Base-by-base conservation (phyloP, 2,329 filamentous ascomycete genomes). In the Mycocentrospora acerina region DNA sequence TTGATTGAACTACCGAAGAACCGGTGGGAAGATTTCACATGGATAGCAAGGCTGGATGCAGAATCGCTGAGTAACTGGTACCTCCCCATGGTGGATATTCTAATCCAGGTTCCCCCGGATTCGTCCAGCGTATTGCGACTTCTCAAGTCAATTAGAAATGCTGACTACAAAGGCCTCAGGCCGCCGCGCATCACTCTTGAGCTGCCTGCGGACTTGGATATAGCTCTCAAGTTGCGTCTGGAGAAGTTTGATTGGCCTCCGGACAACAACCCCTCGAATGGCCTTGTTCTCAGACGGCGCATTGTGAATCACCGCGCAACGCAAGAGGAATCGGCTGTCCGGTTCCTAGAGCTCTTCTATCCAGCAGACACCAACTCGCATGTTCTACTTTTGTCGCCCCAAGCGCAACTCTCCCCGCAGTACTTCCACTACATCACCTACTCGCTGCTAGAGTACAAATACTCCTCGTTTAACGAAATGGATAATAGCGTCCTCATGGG, bases 341-440 rank as follows among this genome's bases (percentile, higher is more conserved):
- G 85, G 16, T 87, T 91, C 42, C 71, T 95, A 4, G 90, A 97
- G 69, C 86, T 88, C 0, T 95, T 95, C 64, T 97, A 90, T 76
- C 90, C 93, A 2, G 70, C 73, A 3, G 74, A 81, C 41, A 62
- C 66, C 2, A 68, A 80, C 35, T 83, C 84, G 8, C 89, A 96
- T 62, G 80, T 95, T 2, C 75, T 98, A n/a, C 70, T 96, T 2
- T 77, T 98, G 5, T 90, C 89, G 4, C 81, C 90, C 1, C 83
- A 95, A 51, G 79, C 78, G 1, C 87, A 97, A 62, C 69, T 97
- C 0, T 86, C 88, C 1, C 82, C 84, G 1, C 78, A 86, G 2
- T 97, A 89, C 62, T 91, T 86, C 47, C 88, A 95, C 48, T 95
- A 93, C 61, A 71, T 95, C 11, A 88, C 86, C 62, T 95, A 89